Evolutionary conservation across 352 stramenopile species (phyloP), one percentile per base, ranked within the genome.

Genomic region (Aphanomyces invadans): DNA sequence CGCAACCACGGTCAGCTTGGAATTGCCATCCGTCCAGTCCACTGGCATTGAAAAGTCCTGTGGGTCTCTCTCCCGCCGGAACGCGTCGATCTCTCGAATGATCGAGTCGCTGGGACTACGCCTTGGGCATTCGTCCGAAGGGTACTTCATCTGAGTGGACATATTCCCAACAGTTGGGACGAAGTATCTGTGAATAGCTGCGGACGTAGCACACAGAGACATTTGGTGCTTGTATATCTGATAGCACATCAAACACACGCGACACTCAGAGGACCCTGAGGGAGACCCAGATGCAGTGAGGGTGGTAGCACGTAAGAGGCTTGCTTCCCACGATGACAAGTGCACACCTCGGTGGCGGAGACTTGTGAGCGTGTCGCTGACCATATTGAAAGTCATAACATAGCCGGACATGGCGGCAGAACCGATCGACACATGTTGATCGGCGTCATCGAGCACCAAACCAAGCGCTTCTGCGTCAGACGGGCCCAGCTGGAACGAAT

Each of bases 381-480:
- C 81, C 83, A 92, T 93, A 7, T 87, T 90, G 51, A 89, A 62
- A 9, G 81, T 92, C 83, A 93, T 89, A 26, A 80, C 73, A 49
- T 87, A 90, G 56, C 83, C 77, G 19, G 7, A 12, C 15, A n/a
- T 21, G 49, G 11, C 19, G 25, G 36, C 36, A 42, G 49, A n/a
- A 15, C 49, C 25, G 11, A 57, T 32, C 0, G 76, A 65, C 15
- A 81, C 38, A 25, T 71, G 69, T 12, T 73, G 69, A 19, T 69
- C 73, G 10, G 73, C 59, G 69, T 38, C 51, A 38, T 64, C 3
- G 5, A 55, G 73, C 3, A 82, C 25, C 15, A 88, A 68, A 11
- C 63, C 52, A 0, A 78, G 29, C 1, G 89, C 23, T 9, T 91
- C 80, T 10, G 70, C 49, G 17, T 73, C 66, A 32, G 86, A 52